Evolutionary conservation across 2,329 filamentous ascomycete species (phyloP).

Genomic region (Alternaria postmessia): DNA sequence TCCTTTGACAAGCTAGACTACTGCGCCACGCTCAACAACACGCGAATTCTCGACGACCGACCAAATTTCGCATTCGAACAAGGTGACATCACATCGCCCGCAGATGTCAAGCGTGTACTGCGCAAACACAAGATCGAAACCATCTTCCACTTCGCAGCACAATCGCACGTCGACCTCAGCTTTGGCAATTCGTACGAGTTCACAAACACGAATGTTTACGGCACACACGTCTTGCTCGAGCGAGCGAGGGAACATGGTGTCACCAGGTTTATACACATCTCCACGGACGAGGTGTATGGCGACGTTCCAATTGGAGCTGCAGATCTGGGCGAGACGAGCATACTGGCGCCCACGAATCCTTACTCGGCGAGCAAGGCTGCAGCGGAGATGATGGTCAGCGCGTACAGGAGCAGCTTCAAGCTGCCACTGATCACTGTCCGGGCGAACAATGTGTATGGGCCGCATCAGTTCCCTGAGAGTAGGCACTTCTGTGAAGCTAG

Average conservation of each 20-base stretch:
- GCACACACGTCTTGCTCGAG: constrained; percentile 83
- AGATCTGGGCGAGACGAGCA: constrained; percentile 75
- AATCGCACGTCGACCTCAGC: constrained; percentile 82
- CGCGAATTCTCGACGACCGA: constrained; percentile 70
- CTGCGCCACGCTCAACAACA: constrained; percentile 82
- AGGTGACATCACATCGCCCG: constrained; percentile 77
- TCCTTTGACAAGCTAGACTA: constrained; percentile 89
- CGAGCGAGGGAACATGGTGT: constrained; percentile 76
- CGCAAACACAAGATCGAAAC: constrained; percentile 78
- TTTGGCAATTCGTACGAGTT: constrained; percentile 85
- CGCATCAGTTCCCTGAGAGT: constrained; percentile 86
- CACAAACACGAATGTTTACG: constrained; percentile 82
- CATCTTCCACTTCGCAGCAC: constrained; percentile 84
- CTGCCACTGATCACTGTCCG: constrained; percentile 81
- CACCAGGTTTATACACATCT: constrained; percentile 80
- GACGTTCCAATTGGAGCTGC: constrained; percentile 77
- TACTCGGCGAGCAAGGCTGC: constrained; percentile 83
- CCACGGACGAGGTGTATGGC: constrained; percentile 86
- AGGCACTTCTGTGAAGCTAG: constrained; percentile 42
- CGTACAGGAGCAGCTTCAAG: constrained; percentile 85
- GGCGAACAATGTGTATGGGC: constrained; percentile 86
- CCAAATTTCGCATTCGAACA: constrained; percentile 82
- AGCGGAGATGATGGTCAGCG: constrained; percentile 85
- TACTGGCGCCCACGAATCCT: constrained; percentile 81
- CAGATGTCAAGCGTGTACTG: constrained; percentile 74